Evolutionary conservation across 106 monocot genomes (phyloP).

Genomic region (Dendrobium catenatum): DNA sequence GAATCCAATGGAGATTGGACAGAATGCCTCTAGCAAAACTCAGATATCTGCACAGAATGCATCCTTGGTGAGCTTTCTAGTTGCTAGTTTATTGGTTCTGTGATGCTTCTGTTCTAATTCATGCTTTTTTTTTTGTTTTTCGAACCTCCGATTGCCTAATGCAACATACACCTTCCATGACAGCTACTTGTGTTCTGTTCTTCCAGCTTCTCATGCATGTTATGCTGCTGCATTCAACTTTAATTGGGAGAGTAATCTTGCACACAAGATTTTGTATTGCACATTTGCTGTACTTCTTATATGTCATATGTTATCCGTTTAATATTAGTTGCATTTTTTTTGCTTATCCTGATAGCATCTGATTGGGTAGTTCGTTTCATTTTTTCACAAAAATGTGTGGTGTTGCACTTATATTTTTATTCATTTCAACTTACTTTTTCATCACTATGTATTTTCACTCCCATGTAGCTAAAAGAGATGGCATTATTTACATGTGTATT

Average conservation of each 20-base stretch:
- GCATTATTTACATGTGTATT: not conserved
- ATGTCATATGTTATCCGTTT: not conserved
- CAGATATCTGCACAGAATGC: constrained; percentile 14
- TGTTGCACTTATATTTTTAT: not conserved
- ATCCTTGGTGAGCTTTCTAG: constrained; percentile 26
- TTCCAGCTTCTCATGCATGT: not conserved
- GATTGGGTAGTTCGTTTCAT: not conserved
- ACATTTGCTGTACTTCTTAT: not conserved
- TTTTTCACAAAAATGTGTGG: not conserved
- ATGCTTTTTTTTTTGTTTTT: not conserved
- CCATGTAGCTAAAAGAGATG: not conserved
- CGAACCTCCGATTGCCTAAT: not conserved
- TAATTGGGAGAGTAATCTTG: not conserved
- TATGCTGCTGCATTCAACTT: not conserved
- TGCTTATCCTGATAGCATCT: not conserved
- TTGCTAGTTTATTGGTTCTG: not conserved
- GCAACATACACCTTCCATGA: not conserved
- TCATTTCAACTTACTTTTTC: not conserved
- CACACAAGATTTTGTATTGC: not conserved
- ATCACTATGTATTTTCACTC: not conserved
- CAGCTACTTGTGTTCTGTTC: not conserved
- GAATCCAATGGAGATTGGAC: constrained; percentile 14
- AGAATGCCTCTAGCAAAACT: constrained; percentile 16
- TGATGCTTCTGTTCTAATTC: not conserved
- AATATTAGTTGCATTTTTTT: not conserved